These are phyloP conservation scores for Epichloe hybrida DNA, from an alignment of 2,329 filamentous ascomycete genomes.

Conservation along the genomic window DNA sequence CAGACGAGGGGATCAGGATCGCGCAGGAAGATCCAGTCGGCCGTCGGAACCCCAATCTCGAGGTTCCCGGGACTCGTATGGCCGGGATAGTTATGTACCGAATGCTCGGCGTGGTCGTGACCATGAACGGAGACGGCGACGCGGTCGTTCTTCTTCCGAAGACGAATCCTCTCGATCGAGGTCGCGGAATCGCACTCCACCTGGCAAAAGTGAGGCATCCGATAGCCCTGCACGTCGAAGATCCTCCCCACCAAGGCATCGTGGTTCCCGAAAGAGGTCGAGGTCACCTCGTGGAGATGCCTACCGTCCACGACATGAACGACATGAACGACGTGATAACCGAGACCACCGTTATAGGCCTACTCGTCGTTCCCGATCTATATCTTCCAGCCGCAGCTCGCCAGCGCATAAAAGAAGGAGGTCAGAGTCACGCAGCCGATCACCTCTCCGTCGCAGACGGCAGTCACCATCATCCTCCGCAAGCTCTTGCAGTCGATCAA, in stretches of 20 bases:
- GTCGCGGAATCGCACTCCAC: conserved; percentile 21
- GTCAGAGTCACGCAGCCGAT: conserved; percentile 34
- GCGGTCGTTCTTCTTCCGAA: conserved; percentile 21
- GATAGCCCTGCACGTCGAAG: conserved; percentile 21
- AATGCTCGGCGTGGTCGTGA: conserved; percentile 30
- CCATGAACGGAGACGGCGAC: conserved; percentile 15
- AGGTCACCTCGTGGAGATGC: conserved; percentile 21
- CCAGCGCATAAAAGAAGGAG: conserved; percentile 32
- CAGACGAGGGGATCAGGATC: conserved; percentile 28
- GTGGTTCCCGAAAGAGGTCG: conserved; percentile 26
- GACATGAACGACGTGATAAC: conserved; percentile 10
- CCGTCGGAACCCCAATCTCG: conserved; percentile 33
- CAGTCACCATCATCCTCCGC: conserved; percentile 27
- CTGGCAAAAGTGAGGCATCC: conserved; percentile 19
- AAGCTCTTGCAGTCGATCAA: conserved; percentile 24
- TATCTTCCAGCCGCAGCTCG: conserved; percentile 25
- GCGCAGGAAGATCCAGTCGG: conserved; percentile 31
- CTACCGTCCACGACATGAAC: conserved; percentile 10
- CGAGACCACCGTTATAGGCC: conserved; percentile 11
- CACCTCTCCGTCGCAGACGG: conserved; percentile 25
- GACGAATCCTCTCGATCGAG: conserved; percentile 17
- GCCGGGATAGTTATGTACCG: conserved; percentile 41
- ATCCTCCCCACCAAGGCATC: conserved; percentile 18
- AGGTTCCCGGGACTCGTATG: conserved; percentile 29
- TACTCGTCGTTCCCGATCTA: conserved; percentile 19